Base-by-base conservation (phyloP, 192 early-diverging fungal genomes). In the Coemansia sp. region DNA sequence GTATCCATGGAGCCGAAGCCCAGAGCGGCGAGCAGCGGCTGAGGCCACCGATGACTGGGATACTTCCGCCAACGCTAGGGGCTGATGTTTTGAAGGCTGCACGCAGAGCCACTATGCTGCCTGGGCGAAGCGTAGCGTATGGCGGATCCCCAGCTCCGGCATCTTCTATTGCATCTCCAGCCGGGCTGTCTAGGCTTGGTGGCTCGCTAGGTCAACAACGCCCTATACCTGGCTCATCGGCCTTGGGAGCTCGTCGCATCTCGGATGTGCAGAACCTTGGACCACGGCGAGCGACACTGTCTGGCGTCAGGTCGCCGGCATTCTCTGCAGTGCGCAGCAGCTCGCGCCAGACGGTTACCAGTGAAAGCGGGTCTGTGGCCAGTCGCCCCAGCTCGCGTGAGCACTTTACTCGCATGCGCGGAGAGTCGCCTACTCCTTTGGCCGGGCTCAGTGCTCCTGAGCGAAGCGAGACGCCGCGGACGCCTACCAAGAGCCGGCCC, bases 371-470 rank as follows among this genome's bases (percentile, higher is more conserved):
- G 46, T 58, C 68, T 20, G 37, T 43, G 3, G 26, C 18, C 37
- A 67, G 71, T 48, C 31, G 71, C 14, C 71, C 71, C 13, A 37
- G 36, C 43, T 74, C 71, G 16, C 61, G 71, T 2, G 71, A 74
- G 46, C 65, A 63, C 18, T 18, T 24, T 28, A 9, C 60, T 28
- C 61, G n/a, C 0, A 7, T 36, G 45, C 39, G 66, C 26, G 60
- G 21, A 14, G 71, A 63, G 21, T 39, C 66, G 38, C 61, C 34
- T 5, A 50, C 23, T 14, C 48, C 48, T 21, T 26, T 23, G 2
- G 48, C 48, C 0, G 48, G 48, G 13, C 10, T 9, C 13, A 64
- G 61, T 28, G 34, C 43, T 2, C 18, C 40, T 14, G 14, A 43
- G 39, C 45, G 45, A 48, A 50, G 48, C 45, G n/a, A 66, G 31